Base-by-base conservation (phyloP, 2,329 filamentous ascomycete species). In the Xylaria multiplex region DNA sequence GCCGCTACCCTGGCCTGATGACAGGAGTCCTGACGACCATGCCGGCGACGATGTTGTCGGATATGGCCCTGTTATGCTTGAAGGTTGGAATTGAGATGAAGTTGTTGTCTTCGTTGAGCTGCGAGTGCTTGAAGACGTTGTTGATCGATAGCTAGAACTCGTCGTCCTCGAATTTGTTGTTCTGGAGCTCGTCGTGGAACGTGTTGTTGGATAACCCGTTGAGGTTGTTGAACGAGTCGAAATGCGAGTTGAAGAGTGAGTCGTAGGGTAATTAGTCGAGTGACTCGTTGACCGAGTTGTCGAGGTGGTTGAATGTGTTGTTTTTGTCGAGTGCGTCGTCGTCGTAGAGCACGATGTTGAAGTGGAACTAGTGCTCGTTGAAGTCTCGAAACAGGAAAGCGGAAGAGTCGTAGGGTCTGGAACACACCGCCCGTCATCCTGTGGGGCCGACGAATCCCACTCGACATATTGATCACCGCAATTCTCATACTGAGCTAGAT, bases 401-500 rank as follows among this genome's bases (percentile, higher is more conserved):
- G 66, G 63, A 30, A 68, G 32, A 13, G 60, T 62, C 1, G 46
- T 40, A n/a, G 57, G 46, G 4, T 46, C 64, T 11, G 46, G 22
- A 40, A 59, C 61, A 62, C 69, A 70, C 4, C 54, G 22, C 2
- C 69, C 69, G 6, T 59, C 27, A 45, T 55, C 64, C 37, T 63
- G 27, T 8, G 48, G 7, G 6, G 46, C 32, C 7, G 40, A 56
- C 3, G 59, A 19, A 43, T 68, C 64, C 68, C 69, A 71, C 2
- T 57, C 45, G 24, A 69, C 22, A 19, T 68, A 7, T 22, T 64
- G 3, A n/a, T 68, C 65, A 16, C 68, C 70, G 30, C 70, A 72
- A 37, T 71, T 64, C 43, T 66, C 59, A 43, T 69, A 72, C 46
- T 72, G 70, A 9, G 70, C 70, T 56, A 72, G 59, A 19, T 66